Base-by-base conservation (phyloP, 1,284 basidiomycete genomes). In the Tetrapyrgos nigripes region DNA sequence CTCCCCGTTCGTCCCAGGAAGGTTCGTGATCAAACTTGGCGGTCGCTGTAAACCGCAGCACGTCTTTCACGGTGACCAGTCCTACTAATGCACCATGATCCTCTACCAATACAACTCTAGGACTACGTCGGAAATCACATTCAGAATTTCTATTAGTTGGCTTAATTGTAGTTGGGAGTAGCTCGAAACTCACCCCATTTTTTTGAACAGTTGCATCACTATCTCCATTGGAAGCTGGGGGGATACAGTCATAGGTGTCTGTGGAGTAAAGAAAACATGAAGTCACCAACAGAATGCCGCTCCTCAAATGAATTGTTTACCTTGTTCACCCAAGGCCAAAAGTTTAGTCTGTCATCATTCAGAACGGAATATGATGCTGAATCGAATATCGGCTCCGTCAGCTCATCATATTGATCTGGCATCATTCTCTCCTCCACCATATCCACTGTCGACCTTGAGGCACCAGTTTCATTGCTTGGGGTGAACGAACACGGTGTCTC, bases 11-110 rank as follows among this genome's bases (percentile, higher is more conserved):
- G 62, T 84, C 84, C 78, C 83, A 84, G 57, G 86, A 87, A 2
- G 81, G 81, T 53, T 81, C 79, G 52, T 75, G 75, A 19, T 79
- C 74, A 64, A 78, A 77, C 59, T 81, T 77, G 64, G 80, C 79
- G 33, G 78, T 81, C 43, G 86, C 83, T 59, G 91, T 94, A 69
- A 94, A 93, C 46, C 88, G 87, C 13, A 99, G 78, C 11, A 98
- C 93, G 66, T 99, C 97, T 72, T 99, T 99, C 59, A 99, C 92
- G 0, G 96, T 98, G 21, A 98, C 89, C 14, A 99, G 80, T 1
- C 97, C 97, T 1, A 84, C 86, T 3, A 99, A 81, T 43, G 80
- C 77, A 11, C 97, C 97, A 66, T 89, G 86, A 58, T 92, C 86
- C 69, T 95, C 92, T 1, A 99, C 94, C 4, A 99, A 83, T 60